A percentile compares a stretch with the other conserved stretches of the same genome.
Conservation (phyloP, 352 stramenopile species). For the Phytophthora pseudosyringae region DNA sequence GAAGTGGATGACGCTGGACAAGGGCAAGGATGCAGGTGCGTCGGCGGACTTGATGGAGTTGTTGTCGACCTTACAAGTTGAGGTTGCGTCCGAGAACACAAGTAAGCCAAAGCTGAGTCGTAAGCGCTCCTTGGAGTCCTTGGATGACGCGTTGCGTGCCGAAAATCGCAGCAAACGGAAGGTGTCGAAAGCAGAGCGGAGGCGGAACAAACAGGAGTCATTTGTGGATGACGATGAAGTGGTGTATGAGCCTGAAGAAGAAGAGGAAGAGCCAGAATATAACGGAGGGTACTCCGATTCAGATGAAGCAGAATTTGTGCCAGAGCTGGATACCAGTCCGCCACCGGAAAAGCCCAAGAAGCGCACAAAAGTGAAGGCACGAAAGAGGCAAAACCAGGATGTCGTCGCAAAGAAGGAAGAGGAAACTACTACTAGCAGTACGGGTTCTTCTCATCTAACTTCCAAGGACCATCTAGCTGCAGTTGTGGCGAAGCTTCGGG, state of each 20-base stretch:
- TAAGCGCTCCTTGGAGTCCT: conserved; percentile 42
- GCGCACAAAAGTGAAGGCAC: not conserved
- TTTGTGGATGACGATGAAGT: conserved; percentile 38
- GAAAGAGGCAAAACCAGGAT: conserved; percentile 23
- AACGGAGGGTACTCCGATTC: conserved; percentile 42
- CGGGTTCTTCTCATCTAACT: not conserved
- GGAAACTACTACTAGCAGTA: not conserved
- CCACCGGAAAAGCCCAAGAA: conserved; percentile 26
- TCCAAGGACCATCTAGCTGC: conserved; percentile 35
- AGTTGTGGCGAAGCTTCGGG: conserved; percentile 43
- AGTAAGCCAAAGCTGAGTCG: conserved; percentile 27
- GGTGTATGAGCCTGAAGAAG: conserved; percentile 42
- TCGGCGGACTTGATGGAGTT: conserved; percentile 40
- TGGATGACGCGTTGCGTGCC: conserved; percentile 49
- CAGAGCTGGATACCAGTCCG: conserved; percentile 28
- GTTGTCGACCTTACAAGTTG: conserved; percentile 32
- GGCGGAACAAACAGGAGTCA: conserved; percentile 11
- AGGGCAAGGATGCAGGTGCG: conserved; percentile 46
- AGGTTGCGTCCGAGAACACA: conserved; percentile 9
- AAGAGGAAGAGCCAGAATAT: conserved; percentile 49
- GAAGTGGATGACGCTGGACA: conserved; percentile 64
- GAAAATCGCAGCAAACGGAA: conserved; percentile 35
- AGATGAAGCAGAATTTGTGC: conserved; percentile 46
- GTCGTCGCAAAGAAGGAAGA: conserved; percentile 18
- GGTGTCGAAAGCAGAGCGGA: conserved; percentile 17